Conservation (phyloP, 1,139 yeast species). For the Pneumocystis carinii region DNA sequence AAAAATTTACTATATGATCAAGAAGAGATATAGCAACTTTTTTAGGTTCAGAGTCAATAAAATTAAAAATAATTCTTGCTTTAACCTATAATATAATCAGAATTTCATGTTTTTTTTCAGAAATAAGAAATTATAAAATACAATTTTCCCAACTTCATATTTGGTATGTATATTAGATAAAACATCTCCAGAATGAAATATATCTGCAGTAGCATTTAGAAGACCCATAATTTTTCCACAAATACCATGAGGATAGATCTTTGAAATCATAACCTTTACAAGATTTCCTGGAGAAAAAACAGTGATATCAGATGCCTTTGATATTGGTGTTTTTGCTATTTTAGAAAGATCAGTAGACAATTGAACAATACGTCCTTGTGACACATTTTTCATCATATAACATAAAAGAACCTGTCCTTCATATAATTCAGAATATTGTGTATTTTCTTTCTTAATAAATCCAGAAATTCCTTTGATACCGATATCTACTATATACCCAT, state of each 20-base stretch:
- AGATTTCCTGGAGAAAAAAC: constrained; percentile 72
- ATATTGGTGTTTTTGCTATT: not conserved
- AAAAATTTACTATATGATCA: constrained; percentile 35
- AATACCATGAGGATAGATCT: constrained; percentile 28
- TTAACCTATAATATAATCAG: constrained; percentile 19
- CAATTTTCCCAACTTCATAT: constrained; percentile 45
- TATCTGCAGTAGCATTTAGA: constrained; percentile 54
- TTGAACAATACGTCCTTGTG: constrained; percentile 8
- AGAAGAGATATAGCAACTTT: constrained; percentile 52
- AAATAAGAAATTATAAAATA: constrained; percentile 37
- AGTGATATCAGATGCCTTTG: constrained; percentile 35
- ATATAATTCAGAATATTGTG: constrained; percentile 23
- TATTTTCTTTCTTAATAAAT: constrained; percentile 43
- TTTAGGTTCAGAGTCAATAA: constrained; percentile 30
- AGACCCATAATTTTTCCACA: constrained; percentile 67
- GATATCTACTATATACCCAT: constrained; percentile 63
- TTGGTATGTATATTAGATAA: constrained; percentile 27
- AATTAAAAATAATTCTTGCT: constrained; percentile 55
- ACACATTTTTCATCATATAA: constrained; percentile 17
- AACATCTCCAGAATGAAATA: constrained; percentile 42
- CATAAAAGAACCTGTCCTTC: constrained; percentile 30
- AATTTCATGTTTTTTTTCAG: not conserved
- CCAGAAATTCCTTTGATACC: constrained; percentile 50
- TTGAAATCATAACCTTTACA: constrained; percentile 58
- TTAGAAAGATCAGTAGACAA: constrained; percentile 8